Base-by-base conservation (phyloP, 495 filamentous ascomycete species). In the Penicillium roqueforti region DNA sequence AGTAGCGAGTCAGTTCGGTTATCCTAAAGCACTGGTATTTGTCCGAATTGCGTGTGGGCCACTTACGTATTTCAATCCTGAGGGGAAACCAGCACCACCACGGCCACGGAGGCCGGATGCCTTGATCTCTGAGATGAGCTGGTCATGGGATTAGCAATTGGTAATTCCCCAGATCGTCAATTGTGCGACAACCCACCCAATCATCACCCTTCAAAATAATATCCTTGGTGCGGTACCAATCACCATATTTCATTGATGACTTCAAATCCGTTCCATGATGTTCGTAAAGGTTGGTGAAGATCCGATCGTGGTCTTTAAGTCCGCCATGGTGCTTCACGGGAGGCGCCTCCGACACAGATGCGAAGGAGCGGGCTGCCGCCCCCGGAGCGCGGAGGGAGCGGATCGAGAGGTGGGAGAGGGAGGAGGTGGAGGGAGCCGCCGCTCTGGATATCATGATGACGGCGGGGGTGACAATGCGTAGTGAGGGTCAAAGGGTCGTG, bases 141-240 rank as follows among this genome's bases (percentile, higher is more conserved):
- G 63, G 57, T 46, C 31, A 56, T 22, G 7, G 45, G 25, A 58
- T 68, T 53, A 64, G 66, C 58, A 59, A 61, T 54, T 49, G 40
- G 48, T 45, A 23, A 50, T 47, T 62, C 54, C 53, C 34, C 20
- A 13, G 40, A 47, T 48, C 40, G 26, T 45, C 40, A 53, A 50
- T 56, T 53, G 41, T 51, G 55, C 40, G 31, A 47, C 32, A 34
- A 65, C 80, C 59, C 74, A 88, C 86, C 93, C 93, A 98, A 65
- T 98, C 93, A 74, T 98, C 86, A 47, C 93, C 93, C 79, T 98
- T 97, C 57, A 89, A 70, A 47, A 98, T 70, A 42, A 98, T 98
- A 72, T 98, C 93, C 81, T 98, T 98, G 45, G 93, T 98, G 80
- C 92, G 95, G 76, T 98, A 82, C 93, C 93, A 98, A 72, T 98